Evolutionary conservation across 2,329 filamentous ascomycete genomes (phyloP), one percentile per base, ranked within the genome.

Genomic region (Cladosporium sp.): DNA sequence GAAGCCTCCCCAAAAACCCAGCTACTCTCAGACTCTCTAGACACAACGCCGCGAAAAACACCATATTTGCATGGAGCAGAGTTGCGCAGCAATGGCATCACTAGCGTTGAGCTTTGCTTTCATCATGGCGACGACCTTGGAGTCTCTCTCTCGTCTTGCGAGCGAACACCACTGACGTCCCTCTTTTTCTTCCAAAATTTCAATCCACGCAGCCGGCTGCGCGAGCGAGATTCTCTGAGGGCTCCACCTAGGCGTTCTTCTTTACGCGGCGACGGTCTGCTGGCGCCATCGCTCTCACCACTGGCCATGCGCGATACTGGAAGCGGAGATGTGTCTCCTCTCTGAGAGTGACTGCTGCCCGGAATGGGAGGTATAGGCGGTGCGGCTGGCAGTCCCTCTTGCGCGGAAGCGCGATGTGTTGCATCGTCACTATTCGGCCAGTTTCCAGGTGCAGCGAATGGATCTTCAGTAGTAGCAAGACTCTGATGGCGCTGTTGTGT

Each of bases 111-210:
- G 36, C 8, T 4, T 30, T 30, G 32, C 57, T 6, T 21, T 28
- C 36, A 21, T 64, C 51, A 64, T 6, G 51, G 61, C 51, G 61
- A 47, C 34, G 61, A 64, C 26, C 61, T 54, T 4, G 63, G 44
- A 26, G 41, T 41, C 26, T 30, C 38, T 21, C 63, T 38, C 15
- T 59, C 63, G 38, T 51, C 57, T 36, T 34, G 26, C 26, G 61
- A 41, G 21, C 28, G 41, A 21, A 52, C 57, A 18, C 63, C 51
- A 41, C 51, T 59, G 15, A 44, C 65, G 58, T 74, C 74, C 52
- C 70, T 69, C 63, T 73, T 73, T 68, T 74, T 75, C 69, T 74
- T 75, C 76, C 76, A 78, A 63, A 78, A 78, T 65, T 76, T 76
- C 60, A 78, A 66, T 0, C 74, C 73, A 47, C 76, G 71, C 63